These are phyloP conservation scores for Sporobolomyces pararoseus DNA, from an alignment of 768 basidiomycete genomes.

Conservation along the genomic window DNA sequence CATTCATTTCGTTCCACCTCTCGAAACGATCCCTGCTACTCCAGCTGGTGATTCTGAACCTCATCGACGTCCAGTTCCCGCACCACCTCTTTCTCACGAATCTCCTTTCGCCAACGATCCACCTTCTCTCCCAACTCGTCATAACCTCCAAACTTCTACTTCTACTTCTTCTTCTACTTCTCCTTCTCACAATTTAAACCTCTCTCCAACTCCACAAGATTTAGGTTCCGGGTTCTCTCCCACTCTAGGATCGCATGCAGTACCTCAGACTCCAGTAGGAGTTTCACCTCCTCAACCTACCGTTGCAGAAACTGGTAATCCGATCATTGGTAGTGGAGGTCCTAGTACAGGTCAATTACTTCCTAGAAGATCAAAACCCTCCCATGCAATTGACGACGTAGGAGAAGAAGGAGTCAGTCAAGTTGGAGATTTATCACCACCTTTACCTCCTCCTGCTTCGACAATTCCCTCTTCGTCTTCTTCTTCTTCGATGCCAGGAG, in stretches of 20 bases:
- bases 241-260: constrained; percentile 38
- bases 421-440: not conserved
- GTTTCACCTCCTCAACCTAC: constrained; percentile 47
- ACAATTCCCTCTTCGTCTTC: not conserved
- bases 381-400: not conserved
- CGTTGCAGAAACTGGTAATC: constrained; percentile 47
- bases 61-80: constrained; percentile 11
- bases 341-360: constrained; percentile 46
- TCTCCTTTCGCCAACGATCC: not conserved
- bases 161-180: constrained; percentile 11
- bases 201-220: constrained; percentile 6
- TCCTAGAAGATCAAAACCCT: not conserved
- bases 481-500: constrained; percentile 35
- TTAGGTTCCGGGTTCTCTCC: constrained; percentile 21
- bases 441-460: not conserved
- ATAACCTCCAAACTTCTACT: too few species aligned
- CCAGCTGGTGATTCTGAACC: not conserved
- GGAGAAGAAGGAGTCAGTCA: not conserved
- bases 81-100: constrained; percentile 4
- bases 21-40: not conserved
- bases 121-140: not conserved
- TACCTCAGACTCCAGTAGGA: constrained; percentile 46
- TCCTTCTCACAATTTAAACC: constrained; percentile 7
- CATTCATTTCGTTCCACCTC: constrained; percentile 1
- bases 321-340: constrained; percentile 45